Evolutionary conservation across 805 yeast species (phyloP).

Genomic region (Lipomyces starkeyi): DNA sequence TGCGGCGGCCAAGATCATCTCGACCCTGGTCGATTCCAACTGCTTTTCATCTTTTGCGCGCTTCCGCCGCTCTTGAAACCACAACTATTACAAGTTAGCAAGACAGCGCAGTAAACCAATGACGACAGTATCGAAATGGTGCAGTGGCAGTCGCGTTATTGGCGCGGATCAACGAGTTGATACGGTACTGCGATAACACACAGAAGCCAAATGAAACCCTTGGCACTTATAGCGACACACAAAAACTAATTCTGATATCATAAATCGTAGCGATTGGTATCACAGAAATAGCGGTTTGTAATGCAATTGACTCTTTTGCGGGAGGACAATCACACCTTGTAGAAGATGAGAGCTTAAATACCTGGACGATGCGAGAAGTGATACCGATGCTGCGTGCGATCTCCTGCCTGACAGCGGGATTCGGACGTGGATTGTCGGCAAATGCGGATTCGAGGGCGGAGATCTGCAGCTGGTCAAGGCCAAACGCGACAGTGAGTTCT

Average conservation of each 20-base stretch:
- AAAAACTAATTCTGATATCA: background rate
- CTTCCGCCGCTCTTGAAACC: constrained; percentile 34
- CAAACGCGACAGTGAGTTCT: constrained; percentile 15
- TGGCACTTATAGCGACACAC: background rate
- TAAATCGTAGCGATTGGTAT: background rate
- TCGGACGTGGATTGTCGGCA: constrained; percentile 32
- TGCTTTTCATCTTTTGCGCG: constrained; percentile 26
- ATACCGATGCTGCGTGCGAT: constrained; percentile 28
- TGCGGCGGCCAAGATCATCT: constrained; percentile 30
- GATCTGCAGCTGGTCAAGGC: constrained; percentile 26
- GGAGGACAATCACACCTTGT: background rate
- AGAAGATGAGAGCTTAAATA: constrained; percentile 15
- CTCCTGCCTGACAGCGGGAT: constrained; percentile 17
- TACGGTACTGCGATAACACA: background rate
- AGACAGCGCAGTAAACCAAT: background rate
- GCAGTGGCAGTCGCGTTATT: background rate
- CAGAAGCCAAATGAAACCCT: background rate
- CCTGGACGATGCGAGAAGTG: constrained; percentile 32
- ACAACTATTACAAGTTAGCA: constrained; percentile 16
- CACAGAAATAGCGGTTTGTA: background rate
- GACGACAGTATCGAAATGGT: background rate
- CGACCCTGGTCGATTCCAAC: constrained; percentile 22
- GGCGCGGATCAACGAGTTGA: background rate
- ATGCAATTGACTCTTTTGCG: background rate
- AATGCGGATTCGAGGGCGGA: constrained; percentile 34